Evolutionary conservation across 1,284 basidiomycete genomes (phyloP).

Genomic region (Porogramme epimiltina): DNA sequence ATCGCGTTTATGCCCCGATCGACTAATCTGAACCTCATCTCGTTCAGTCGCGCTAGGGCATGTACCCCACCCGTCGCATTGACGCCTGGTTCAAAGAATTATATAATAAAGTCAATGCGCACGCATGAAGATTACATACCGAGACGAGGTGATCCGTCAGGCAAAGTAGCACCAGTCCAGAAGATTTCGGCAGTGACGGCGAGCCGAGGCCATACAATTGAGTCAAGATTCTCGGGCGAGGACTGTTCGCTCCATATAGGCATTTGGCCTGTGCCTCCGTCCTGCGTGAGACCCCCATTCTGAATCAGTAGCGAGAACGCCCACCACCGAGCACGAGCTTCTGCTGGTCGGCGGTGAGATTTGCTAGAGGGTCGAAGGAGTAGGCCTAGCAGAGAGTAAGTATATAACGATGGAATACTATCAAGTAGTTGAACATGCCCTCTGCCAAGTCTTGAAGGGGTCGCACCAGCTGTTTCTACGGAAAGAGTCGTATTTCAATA

Average conservation of each 20-base stretch:
- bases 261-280: slow-evolving; percentile 42
- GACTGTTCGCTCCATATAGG: slow-evolving; percentile 81
- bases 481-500: neutral
- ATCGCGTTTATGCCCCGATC: neutral
- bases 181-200: slow-evolving; percentile 78
- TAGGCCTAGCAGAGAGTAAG: slow-evolving; percentile 40
- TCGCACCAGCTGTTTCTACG: slow-evolving; percentile 60
- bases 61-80: neutral
- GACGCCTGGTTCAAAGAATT: too few relatives aligned
- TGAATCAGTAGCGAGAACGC: neutral
- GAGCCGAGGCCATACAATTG: slow-evolving; percentile 76
- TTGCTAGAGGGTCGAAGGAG: slow-evolving; percentile 70
- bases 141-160: slow-evolving; percentile 25
- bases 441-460: slow-evolving; percentile 77
- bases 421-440: slow-evolving; percentile 24
- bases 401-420: neutral
- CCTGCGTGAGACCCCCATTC: too few relatives aligned
- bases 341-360: slow-evolving; percentile 48
- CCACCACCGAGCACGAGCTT: slow-evolving; percentile 65
- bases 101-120: too few relatives aligned
- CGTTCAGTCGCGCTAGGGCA: neutral
- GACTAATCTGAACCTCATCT: neutral
- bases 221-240: slow-evolving; percentile 67
- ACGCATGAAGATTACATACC: slow-evolving; percentile 12
- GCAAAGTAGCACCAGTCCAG: slow-evolving; percentile 63